Evolutionary conservation across 2,329 filamentous ascomycete species (phyloP).

Genomic region (Ilyonectria mors-panacis): DNA sequence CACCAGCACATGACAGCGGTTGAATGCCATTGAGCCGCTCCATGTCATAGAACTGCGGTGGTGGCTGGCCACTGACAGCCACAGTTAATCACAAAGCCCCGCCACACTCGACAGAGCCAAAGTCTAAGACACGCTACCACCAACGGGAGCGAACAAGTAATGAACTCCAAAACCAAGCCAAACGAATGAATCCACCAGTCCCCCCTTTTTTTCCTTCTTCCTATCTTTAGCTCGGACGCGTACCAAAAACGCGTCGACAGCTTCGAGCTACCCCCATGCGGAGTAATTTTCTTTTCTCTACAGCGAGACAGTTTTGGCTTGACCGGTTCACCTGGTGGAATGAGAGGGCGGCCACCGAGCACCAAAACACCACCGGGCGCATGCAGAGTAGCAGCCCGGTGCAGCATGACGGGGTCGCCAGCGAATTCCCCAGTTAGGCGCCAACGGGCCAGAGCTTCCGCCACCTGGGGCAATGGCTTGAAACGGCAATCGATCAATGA

Average conservation of each 20-base stretch:
- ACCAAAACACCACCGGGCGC: background rate
- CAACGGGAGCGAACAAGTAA: background rate
- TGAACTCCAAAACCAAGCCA: background rate
- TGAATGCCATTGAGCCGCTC: background rate
- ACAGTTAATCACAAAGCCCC: conserved; percentile 22
- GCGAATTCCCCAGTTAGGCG: background rate
- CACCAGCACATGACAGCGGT: background rate
- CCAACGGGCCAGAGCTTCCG: background rate
- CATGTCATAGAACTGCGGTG: background rate
- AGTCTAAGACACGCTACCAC: background rate
- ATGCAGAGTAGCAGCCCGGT: background rate
- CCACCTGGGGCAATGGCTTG: conserved; percentile 1
- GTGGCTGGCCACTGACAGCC: conserved; percentile 10
- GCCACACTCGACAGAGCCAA: conserved; percentile 20
- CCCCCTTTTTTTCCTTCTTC: conserved; percentile 11
- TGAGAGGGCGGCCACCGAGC: background rate
- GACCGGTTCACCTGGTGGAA: conserved; percentile 5
- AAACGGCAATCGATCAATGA: background rate
- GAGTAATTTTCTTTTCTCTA: background rate
- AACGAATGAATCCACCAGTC: conserved; percentile 6
- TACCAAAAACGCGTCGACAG: conserved; percentile 20
- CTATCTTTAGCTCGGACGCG: conserved; percentile 25
- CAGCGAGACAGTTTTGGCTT: background rate
- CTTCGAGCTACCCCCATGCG: background rate
- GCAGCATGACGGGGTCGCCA: background rate